Evolutionary conservation across 1,139 yeast genomes (phyloP).

Genomic region (Blastobotrys ciferrii): DNA sequence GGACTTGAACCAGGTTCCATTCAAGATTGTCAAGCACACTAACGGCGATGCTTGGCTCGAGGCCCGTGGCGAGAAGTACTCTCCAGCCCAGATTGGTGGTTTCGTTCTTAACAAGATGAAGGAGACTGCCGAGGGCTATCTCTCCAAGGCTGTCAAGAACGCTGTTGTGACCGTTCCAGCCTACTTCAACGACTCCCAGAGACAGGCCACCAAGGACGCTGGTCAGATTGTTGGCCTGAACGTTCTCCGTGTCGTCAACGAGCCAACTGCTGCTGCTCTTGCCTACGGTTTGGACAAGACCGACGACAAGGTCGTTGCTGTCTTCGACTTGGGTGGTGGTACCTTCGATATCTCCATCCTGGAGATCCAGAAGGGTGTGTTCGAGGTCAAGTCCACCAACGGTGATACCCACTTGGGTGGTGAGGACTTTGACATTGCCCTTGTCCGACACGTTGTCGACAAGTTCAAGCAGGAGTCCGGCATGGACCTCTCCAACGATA

Average conservation of each 20-base stretch:
- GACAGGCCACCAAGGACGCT: constrained; percentile 98
- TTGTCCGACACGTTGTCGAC: constrained; percentile 86
- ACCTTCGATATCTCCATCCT: constrained; percentile 83
- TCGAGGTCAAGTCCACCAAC: constrained; percentile 92
- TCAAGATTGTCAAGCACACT: constrained; percentile 91
- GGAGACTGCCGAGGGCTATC: constrained; percentile 92
- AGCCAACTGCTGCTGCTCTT: constrained; percentile 98
- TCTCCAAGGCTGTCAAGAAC: constrained; percentile 79
- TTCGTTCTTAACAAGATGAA: constrained; percentile 94
- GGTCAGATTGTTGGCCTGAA: constrained; percentile 97
- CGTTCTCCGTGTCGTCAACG: constrained; percentile 96
- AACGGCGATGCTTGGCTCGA: constrained; percentile 99
- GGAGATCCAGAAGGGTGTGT: constrained; percentile 90
- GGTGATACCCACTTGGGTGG: constrained; percentile 93
- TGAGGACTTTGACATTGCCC: constrained; percentile 77
- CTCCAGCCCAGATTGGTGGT: constrained; percentile 98
- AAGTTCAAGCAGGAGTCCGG: constrained; percentile 92
- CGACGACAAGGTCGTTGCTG: constrained; percentile 73
- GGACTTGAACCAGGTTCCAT: constrained; percentile 94
- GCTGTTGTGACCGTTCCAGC: constrained; percentile 99
- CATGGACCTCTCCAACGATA: constrained; percentile 82
- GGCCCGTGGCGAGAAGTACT: constrained; percentile 83
- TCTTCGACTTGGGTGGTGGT: constrained; percentile 88
- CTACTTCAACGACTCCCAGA: constrained; percentile 95
- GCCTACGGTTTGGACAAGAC: constrained; percentile 94